Evolutionary conservation across 208 protist genomes (phyloP), one percentile per base, ranked within the genome.

Genomic region (Trypanosoma lewisi): DNA sequence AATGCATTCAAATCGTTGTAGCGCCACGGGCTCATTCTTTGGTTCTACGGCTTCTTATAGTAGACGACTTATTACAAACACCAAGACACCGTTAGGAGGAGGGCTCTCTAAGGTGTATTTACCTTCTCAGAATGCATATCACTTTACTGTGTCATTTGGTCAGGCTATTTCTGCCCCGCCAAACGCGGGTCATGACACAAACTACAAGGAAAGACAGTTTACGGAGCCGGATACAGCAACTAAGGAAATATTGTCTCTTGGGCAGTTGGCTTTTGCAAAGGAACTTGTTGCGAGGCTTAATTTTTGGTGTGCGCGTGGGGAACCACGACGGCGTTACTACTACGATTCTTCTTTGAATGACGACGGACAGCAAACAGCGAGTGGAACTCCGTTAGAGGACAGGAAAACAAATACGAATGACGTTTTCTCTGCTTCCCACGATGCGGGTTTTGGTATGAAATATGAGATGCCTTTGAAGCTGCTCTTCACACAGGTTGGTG

Each of bases 291-390:
- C 72, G 4, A 82, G 83, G 0, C 28, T 94, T 19, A 70, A 80
- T 39, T 91, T 90, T 52, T 94, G 87, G 87, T 79, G 67, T 31
- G 60, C 80, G 41, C 81, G 84, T 14, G 87, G 87, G 0, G 75
- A 85, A 56, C 71, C 70, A 48, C 75, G 82, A 14, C 67, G 82
- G 6, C 67, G 67, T 4, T 58, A 69, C 21, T 70, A 70, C 17
- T 86, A 66, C 52, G 50, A 65, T 23, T 21, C 52, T 37, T 8
- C 47, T 14, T 25, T 36, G 23, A 31, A 12, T 47, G 36, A n/a
- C 9, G 16, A 28, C 28, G 60, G 42, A 25, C 37, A 11, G 25
- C 36, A 62, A 50, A 7, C 52, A 4, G 28, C 34, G 33, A 41
- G 7, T n/a, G 21, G 17, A 4, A 28, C 37, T 6, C 23, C 27